phyloP scores from a whole-genome alignment of 176 grass and related monocot species.

The Rhipidocladum racemiflorum region DNA sequence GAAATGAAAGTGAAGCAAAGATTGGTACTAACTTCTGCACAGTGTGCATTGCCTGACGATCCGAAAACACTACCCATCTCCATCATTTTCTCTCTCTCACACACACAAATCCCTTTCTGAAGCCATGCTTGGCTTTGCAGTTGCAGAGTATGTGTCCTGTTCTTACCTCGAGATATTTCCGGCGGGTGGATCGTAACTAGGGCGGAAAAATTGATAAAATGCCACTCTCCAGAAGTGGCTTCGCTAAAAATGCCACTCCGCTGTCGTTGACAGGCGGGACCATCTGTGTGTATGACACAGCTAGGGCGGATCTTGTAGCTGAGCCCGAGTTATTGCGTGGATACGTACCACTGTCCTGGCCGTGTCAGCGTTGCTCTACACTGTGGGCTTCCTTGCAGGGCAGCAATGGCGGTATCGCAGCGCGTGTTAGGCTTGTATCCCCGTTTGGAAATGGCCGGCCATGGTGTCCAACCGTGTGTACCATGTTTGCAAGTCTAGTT shows the following conservation, averaged over 20 bases:
- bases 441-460: background rate
- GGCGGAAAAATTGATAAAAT: too few species aligned
- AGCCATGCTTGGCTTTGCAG: background rate
- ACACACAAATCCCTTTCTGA: background rate
- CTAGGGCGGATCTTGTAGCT: background rate
- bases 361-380: background rate
- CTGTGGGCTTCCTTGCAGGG: constrained; percentile 31
- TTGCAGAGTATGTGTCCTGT: background rate
- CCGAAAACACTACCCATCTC: background rate
- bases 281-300: too few species aligned
- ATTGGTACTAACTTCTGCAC: background rate
- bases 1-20: background rate
- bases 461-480: background rate
- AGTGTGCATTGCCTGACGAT: background rate
- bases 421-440: background rate
- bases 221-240: too few species aligned
- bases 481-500: too few species aligned
- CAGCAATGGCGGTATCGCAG: constrained; percentile 19
- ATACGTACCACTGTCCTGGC: background rate
- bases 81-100: background rate
- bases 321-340: constrained; percentile 18
- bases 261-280: too few species aligned
- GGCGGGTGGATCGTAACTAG: background rate
- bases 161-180: background rate
- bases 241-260: too few species aligned